These are phyloP conservation scores for Pythium dissimile DNA, from an alignment of 352 stramenopile genomes.

Conservation along the genomic window DNA sequence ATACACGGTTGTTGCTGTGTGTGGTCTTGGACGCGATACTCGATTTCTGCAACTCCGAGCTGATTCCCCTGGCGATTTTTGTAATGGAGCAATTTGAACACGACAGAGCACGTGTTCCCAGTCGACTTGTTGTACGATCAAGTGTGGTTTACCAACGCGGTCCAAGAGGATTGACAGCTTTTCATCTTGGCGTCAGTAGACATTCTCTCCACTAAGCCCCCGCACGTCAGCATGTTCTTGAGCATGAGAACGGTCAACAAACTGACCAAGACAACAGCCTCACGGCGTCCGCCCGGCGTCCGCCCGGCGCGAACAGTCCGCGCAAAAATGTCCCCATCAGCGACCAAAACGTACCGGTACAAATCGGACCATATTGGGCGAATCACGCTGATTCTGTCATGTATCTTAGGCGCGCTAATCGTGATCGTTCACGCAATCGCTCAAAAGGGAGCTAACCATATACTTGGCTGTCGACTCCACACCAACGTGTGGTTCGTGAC, in stretches of 20 bases:
- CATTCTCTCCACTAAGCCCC: conserved; percentile 3
- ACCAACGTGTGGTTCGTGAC: conserved; percentile 4
- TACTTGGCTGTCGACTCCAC: conserved; percentile 1
- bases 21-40: conserved; percentile 2
- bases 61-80: conserved; percentile 12
- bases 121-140: conserved; percentile 1
- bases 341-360: no score
- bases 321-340: neutral
- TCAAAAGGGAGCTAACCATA: neutral
- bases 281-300: neutral
- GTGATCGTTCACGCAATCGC: neutral
- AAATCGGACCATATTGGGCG: neutral
- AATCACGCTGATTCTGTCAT: neutral
- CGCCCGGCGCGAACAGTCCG: neutral
- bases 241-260: neutral
- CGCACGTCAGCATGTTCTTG: conserved; percentile 9
- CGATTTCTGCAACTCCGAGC: conserved; percentile 10
- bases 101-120: neutral
- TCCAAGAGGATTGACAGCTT: conserved; percentile 10
- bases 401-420: neutral
- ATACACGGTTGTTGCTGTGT: neutral
- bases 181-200: conserved; percentile 6
- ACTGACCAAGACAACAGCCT: neutral
- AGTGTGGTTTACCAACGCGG: conserved; percentile 10
- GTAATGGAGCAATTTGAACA: conserved; percentile 1